Evolutionary conservation across 257 asterid species (phyloP).

Genomic region (Misopates orontium): DNA sequence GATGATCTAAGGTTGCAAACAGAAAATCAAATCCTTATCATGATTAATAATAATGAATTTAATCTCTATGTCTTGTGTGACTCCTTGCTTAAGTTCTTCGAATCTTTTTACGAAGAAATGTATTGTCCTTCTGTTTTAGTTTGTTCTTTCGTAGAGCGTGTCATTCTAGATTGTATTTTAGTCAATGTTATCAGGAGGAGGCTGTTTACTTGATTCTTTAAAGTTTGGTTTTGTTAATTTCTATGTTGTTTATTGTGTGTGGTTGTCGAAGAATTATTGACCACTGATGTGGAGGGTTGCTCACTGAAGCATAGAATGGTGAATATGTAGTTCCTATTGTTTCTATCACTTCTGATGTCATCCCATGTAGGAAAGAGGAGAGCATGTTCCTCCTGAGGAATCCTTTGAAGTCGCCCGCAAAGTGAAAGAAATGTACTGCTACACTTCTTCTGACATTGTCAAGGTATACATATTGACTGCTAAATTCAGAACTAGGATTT

Average conservation of each 20-base stretch:
- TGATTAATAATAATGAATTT: conserved; percentile 4
- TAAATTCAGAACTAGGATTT: conserved; percentile 8
- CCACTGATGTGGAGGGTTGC: conserved; percentile 2
- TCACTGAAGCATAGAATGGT: not conserved
- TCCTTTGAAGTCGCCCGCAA: conserved; percentile 86
- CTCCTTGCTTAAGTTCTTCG: conserved; percentile 11
- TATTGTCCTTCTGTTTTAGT: not conserved
- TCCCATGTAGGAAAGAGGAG: conserved; percentile 89
- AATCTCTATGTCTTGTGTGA: conserved; percentile 3
- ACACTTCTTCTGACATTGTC: conserved; percentile 93
- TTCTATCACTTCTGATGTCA: conserved; percentile 27
- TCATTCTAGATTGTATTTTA: not conserved
- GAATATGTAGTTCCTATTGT: conserved; percentile 8
- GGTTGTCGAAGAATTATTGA: conserved; percentile 5
- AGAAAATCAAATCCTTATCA: not conserved
- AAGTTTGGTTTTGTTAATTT: not conserved
- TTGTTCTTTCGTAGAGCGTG: not conserved
- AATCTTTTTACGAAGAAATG: conserved; percentile 15
- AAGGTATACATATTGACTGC: conserved; percentile 57
- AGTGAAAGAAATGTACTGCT: conserved; percentile 94
- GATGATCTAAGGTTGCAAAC: not conserved
- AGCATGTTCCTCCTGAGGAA: conserved; percentile 89
- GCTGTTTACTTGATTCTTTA: conserved; percentile 11
- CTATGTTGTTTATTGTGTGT: conserved; percentile 3
- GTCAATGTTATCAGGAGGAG: conserved; percentile 12